Evolutionary conservation across 2,329 filamentous ascomycete genomes (phyloP), one percentile per base, ranked within the genome.

Genomic region (Corynespora cassiicola): DNA sequence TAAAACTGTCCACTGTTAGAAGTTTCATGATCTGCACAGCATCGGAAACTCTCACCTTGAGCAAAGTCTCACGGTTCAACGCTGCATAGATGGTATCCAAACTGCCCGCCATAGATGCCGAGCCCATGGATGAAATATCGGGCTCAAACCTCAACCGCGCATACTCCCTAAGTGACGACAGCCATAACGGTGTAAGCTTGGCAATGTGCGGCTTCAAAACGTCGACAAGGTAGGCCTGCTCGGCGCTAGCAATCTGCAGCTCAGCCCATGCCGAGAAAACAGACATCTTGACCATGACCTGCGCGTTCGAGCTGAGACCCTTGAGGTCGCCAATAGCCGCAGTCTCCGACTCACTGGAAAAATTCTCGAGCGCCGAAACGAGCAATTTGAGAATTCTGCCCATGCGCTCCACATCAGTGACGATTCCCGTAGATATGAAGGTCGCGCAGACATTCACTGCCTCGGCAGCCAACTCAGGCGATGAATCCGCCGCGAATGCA

Each of bases 361-460:
- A 96, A 68, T 92, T 96, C 58, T 97, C 92, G 1, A 99, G 78
- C 0, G 91, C 91, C 27, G 86, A 86, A 5, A 96, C 88, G 2
- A 99, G 78, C 1, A 95, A 87, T 72, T 96, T 97, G 39, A 99
- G 79, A 36, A 99, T 99, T 39, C 94, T 86, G 15, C 94, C 94
- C 94, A 99, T 99, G n/a, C 94, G 84, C 54, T 99, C 95, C 7
- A 97, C 84, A 67, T 97, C 94, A 0, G 90, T 96, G 7, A 99
- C 94, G 38, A 99, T 97, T 10, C 94, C 94, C 0, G 92, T 96
- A 0, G 92, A 88, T 58, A 99, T 95, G 69, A 99, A 99, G 1
- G 88, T 90, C n/a, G 92, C 94, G 60, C 94, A 99, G 6, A 99
- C 94, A 58, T 95, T 95, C 49, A 99, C 89, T 11, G 95, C 94